Evolutionary conservation across 768 basidiomycete species (phyloP).

Genomic region (Aureoboletus auriporus): DNA sequence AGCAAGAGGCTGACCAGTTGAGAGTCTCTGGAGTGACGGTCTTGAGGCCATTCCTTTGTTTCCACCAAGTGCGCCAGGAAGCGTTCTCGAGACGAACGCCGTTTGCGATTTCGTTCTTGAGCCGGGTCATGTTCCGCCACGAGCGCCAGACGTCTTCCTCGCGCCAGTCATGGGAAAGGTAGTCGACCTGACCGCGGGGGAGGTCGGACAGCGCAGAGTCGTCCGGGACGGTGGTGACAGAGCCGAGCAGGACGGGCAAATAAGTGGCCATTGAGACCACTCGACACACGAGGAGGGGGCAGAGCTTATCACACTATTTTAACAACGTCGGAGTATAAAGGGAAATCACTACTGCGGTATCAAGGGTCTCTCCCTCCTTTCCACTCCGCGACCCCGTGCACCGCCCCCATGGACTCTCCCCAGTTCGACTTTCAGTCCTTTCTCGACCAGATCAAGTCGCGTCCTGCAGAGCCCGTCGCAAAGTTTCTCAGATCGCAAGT

Average conservation of each 20-base stretch:
- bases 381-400: constrained; percentile 20
- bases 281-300: not conserved
- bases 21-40: constrained; percentile 96
- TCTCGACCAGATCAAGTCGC: constrained; percentile 89
- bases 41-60: constrained; percentile 93
- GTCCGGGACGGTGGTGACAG: constrained; percentile 62
- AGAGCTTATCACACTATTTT: not conserved
- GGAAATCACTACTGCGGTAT: too few relatives aligned
- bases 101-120: constrained; percentile 98
- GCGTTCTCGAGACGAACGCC: constrained; percentile 95
- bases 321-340: too few relatives aligned
- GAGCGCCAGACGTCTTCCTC: constrained; percentile 98
- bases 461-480: constrained; percentile 86
- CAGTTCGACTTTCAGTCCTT: constrained; percentile 94
- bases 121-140: constrained; percentile 98
- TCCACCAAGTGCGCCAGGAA: constrained; percentile 99
- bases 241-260: constrained; percentile 65
- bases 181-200: constrained; percentile 94
- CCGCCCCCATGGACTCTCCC: constrained; percentile 30
- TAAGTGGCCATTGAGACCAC: constrained; percentile 52
- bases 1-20: constrained; percentile 74
- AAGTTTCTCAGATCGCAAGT: constrained; percentile 94
- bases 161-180: constrained; percentile 94
- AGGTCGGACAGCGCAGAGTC: constrained; percentile 79
- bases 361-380: too few relatives aligned